Conservation (phyloP, 2,329 filamentous ascomycete species). For the Macrophomina tecta region DNA sequence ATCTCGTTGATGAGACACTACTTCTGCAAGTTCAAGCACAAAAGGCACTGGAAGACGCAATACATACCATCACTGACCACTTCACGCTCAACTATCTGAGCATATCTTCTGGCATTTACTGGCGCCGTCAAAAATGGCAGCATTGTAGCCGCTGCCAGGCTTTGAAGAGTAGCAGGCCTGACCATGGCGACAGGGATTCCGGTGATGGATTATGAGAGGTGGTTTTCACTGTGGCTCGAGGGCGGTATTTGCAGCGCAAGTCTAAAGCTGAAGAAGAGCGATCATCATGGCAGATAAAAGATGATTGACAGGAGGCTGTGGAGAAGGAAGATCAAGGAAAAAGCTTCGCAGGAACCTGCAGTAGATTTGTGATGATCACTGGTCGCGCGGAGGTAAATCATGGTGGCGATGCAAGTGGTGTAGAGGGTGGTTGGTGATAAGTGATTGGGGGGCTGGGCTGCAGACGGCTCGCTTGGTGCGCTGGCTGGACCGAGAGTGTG, state of each 20-base stretch:
- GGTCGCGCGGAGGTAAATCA: neutral
- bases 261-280: neutral
- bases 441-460: constrained; percentile 18
- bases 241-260: neutral
- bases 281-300: neutral
- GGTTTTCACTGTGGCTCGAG: neutral
- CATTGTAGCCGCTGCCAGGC: neutral
- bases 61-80: neutral
- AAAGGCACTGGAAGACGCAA: neutral
- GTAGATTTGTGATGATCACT: constrained; percentile 1
- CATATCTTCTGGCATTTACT: neutral
- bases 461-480: constrained; percentile 6
- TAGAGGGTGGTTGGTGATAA: constrained; percentile 5
- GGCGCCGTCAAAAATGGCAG: neutral
- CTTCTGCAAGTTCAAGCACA: too few species aligned
- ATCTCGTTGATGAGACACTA: too few species aligned
- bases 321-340: constrained; percentile 7
- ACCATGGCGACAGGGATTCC: neutral
- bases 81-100: neutral
- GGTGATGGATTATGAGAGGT: neutral
- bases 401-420: constrained; percentile 14
- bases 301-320: neutral
- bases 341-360: constrained; percentile 9
- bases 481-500: neutral
- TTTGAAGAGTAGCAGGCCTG: neutral